Percentiles rank a stretch among this genome's conserved stretches.
phyloP scores from a whole-genome alignment of 78 protist genomes.

The Chrysochromulina parva region DNA sequence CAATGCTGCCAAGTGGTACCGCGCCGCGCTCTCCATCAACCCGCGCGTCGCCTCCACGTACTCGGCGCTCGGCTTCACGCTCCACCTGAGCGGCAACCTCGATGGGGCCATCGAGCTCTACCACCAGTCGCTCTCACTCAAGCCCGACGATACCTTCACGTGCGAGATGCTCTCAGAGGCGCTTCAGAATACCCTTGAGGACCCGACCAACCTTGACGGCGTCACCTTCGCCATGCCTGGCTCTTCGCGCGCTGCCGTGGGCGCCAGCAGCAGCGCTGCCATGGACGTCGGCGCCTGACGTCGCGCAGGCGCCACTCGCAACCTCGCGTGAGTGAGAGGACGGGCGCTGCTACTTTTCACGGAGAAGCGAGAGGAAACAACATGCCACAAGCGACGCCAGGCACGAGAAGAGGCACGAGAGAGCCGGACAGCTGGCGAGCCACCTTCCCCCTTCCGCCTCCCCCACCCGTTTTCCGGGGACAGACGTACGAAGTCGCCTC shows the following conservation, averaged over 20 bases:
- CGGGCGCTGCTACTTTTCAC: too few species aligned
- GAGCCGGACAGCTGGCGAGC: too few species aligned
- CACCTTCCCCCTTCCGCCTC: too few species aligned
- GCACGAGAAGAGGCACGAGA: too few species aligned
- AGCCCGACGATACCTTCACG: conserved; percentile 42
- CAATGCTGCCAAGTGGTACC: not conserved
- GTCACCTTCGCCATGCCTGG: not conserved
- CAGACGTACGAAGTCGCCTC: too few species aligned
- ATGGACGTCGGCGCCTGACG: not conserved
- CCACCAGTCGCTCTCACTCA: conserved; percentile 34
- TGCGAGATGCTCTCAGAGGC: conserved; percentile 35
- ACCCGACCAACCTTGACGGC: not conserved
- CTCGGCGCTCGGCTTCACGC: conserved; percentile 22
- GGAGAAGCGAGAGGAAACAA: too few species aligned
- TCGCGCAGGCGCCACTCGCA: too few species aligned
- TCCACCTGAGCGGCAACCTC: conserved; percentile 7
- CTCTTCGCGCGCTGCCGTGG: too few species aligned
- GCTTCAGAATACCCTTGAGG: not conserved
- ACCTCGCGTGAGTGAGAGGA: too few species aligned
- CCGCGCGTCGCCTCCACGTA: conserved; percentile 1
- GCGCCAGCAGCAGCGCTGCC: not conserved
- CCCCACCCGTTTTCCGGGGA: too few species aligned
- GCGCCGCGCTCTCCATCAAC: not conserved
- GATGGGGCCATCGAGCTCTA: conserved; percentile 15
- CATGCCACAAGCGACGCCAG: too few species aligned